Percentiles rank a stretch among this genome's conserved stretches.
Conservation (phyloP, 805 yeast genomes). For the Pichia ethanolica region DNA sequence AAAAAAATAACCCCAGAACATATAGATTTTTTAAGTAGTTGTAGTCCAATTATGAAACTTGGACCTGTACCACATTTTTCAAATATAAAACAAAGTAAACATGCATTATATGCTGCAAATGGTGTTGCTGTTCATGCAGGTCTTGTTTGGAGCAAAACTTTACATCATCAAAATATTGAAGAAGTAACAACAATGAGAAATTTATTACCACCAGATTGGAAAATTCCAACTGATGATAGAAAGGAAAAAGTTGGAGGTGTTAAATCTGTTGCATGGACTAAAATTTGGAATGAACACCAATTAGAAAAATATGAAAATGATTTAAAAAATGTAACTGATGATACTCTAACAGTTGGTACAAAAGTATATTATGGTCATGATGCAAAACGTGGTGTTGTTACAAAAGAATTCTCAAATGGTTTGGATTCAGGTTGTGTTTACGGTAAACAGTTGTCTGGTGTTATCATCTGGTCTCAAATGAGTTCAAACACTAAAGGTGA, state of each 20-base stretch:
- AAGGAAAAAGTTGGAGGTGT: constrained; percentile 22
- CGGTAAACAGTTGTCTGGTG: constrained; percentile 63
- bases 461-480: constrained; percentile 39
- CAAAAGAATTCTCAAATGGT: constrained; percentile 64
- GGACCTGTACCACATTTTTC: constrained; percentile 50
- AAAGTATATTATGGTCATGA: constrained; percentile 84
- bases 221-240: constrained; percentile 42
- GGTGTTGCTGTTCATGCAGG: constrained; percentile 82
- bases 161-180: constrained; percentile 52
- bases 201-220: constrained; percentile 57
- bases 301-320: constrained; percentile 6
- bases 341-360: constrained; percentile 18
- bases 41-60: constrained; percentile 56
- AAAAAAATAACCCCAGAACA: constrained; percentile 52
- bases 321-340: constrained; percentile 4
- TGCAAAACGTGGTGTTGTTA: constrained; percentile 66
- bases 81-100: constrained; percentile 21
- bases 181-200: constrained; percentile 66
- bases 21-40: constrained; percentile 47
- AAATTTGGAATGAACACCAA: constrained; percentile 26
- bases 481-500: constrained; percentile 4
- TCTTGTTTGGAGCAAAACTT: constrained; percentile 50
- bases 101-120: constrained; percentile 20
- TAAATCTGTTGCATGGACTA: constrained; percentile 28
- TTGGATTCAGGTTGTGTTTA: constrained; percentile 77